Base-by-base conservation (phyloP, 495 filamentous ascomycete species). In the Penicillium herquei region DNA sequence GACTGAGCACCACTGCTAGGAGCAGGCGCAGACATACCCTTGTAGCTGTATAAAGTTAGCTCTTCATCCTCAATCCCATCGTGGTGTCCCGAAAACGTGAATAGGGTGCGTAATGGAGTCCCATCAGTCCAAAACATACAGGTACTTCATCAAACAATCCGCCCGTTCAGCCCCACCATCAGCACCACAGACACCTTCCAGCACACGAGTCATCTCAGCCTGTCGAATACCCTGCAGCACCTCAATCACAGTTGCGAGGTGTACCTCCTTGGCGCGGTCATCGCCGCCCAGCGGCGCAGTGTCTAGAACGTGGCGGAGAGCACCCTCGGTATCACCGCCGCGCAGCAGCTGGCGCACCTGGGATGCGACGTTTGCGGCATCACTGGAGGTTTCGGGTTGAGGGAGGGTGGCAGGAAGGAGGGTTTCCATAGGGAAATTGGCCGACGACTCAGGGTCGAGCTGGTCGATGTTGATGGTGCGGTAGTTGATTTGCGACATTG, bases 401-500 rank as follows among this genome's bases (percentile, higher is more conserved):
- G 75, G 74, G 42, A 77, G 67, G 45, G 86, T 81, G n/a, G 84
- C 74, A 12, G 90, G 88, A 58, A 88, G 84, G 50, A 96, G 84
- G 14, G 90, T 85, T 46, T 85, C 79, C 63, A 88, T 81, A 65
- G 92, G 87, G 77, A 96, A 96, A 81, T 96, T 96, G 67, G 83
- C 75, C 43, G 87, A 78, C 54, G 88, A 88, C 73, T 96, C 92
- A n/a, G 91, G 88, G 72, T 92, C 87, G 51, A 93, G 83, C 59
- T 84, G 81, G 73, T 96, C 92, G 75, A 96, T 86, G 78, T 96
- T 90, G 80, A 96, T 93, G 63, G 90, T 96, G 69, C 92, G 89
- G 85, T 90, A 96, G 79, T 88, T 87, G 65, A 77, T 60, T 65
- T 75, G 72, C 41, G 84, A 72, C 83, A 87, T 87, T 47, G 53